These are phyloP conservation scores for Suillus subluteus DNA, from an alignment of 768 basidiomycete genomes.

Conservation along the genomic window DNA sequence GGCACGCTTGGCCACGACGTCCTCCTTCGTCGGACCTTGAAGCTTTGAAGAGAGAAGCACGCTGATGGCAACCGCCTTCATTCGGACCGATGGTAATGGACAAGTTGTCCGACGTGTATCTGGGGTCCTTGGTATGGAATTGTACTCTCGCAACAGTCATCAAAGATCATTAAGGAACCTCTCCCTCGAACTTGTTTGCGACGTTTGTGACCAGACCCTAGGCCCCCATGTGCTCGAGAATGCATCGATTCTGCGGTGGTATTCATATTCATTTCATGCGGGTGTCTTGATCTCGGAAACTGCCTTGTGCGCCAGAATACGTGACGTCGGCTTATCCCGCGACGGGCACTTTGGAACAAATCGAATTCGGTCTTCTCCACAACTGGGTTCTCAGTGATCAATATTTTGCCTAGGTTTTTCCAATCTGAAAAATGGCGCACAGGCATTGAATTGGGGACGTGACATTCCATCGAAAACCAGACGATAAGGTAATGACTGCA, in stretches of 20 bases:
- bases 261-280: constrained; percentile 15
- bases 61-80: not conserved
- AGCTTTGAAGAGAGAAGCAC: not conserved
- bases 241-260: not conserved
- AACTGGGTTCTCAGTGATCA: constrained; percentile 4
- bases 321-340: constrained; percentile 26
- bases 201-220: constrained; percentile 11
- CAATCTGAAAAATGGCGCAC: not conserved
- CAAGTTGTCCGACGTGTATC: not conserved
- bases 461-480: not conserved
- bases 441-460: not conserved
- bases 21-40: not conserved
- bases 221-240: constrained; percentile 14
- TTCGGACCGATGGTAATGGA: not conserved
- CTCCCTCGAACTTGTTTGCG: constrained; percentile 6
- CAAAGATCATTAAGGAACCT: constrained; percentile 13
- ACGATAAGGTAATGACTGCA: constrained; percentile 3
- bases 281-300: constrained; percentile 23
- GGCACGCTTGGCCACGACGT: not conserved
- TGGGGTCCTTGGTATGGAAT: not conserved
- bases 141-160: constrained; percentile 13
- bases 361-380: constrained; percentile 15
- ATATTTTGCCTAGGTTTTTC: constrained; percentile 6
- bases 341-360: constrained; percentile 26
- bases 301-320: constrained; percentile 21